These are phyloP conservation scores for Hypericum androsaemum DNA, from an alignment of 345 rosid genomes.

Conservation along the genomic window DNA sequence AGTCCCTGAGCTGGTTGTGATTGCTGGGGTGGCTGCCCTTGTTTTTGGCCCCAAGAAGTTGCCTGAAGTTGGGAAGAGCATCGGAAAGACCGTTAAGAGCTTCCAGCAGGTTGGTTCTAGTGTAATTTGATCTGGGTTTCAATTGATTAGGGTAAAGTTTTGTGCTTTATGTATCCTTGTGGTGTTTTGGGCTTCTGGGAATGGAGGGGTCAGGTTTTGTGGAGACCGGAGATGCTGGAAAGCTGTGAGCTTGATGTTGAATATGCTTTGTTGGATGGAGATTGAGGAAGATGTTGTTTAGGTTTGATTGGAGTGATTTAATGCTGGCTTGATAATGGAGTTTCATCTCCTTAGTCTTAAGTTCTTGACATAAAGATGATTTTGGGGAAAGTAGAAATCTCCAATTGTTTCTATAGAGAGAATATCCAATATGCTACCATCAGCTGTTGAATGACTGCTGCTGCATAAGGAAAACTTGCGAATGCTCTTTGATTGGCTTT, in stretches of 20 bases:
- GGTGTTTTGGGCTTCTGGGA: background rate
- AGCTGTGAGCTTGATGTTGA: background rate
- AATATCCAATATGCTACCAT: too few species aligned
- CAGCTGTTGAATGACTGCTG: too few species aligned
- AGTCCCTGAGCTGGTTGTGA: slow-evolving; percentile 89
- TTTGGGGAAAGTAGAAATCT: too few species aligned
- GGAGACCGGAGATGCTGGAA: slow-evolving; percentile 8
- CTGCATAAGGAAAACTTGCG: too few species aligned
- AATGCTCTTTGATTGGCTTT: too few species aligned
- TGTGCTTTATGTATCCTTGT: slow-evolving; percentile 4
- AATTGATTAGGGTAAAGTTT: slow-evolving; percentile 9
- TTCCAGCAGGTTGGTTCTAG: slow-evolving; percentile 66
- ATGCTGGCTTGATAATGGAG: too few species aligned
- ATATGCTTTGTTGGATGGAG: too few species aligned
- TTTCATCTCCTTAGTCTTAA: too few species aligned
- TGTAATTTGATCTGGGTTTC: slow-evolving; percentile 7
- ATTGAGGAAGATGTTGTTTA: too few species aligned
- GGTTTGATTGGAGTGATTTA: too few species aligned
- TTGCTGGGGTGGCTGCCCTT: slow-evolving; percentile 86
- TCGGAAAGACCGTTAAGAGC: slow-evolving; percentile 92
- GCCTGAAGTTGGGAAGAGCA: slow-evolving; percentile 89
- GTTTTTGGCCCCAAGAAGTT: slow-evolving; percentile 92
- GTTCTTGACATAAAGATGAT: too few species aligned
- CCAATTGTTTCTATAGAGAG: too few species aligned
- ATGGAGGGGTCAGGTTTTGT: background rate